Conservation (phyloP, 2,329 filamentous ascomycete genomes). For the Colletotrichum endophyticum region DNA sequence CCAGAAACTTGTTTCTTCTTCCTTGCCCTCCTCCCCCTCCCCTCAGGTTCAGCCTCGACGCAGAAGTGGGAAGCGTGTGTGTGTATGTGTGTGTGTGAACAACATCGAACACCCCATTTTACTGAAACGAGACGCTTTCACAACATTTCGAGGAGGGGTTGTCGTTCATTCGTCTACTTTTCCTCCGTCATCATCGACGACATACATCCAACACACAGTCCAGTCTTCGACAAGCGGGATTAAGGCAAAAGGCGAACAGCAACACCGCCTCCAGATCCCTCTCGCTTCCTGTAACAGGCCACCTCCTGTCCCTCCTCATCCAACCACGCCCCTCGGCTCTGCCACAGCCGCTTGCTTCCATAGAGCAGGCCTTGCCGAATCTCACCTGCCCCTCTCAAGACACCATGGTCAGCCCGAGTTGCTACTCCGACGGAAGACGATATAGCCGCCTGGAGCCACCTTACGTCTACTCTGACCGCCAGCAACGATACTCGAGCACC, state of each 20-base stretch:
- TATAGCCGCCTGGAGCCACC: slow-evolving; percentile 44
- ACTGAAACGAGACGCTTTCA: slow-evolving; percentile 14
- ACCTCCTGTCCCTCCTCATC: not conserved
- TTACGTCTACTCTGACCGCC: slow-evolving; percentile 39
- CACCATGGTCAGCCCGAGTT: slow-evolving; percentile 48
- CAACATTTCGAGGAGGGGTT: not conserved
- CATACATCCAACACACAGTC: not conserved
- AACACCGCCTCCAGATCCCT: not conserved
- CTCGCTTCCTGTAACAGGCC: slow-evolving; percentile 21
- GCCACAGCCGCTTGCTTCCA: not conserved
- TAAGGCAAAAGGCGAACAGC: not conserved
- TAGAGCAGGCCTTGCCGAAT: slow-evolving; percentile 17
- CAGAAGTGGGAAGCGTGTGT: not conserved
- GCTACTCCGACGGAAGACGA: slow-evolving; percentile 43
- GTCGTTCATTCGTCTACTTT: not conserved
- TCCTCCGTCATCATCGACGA: not conserved
- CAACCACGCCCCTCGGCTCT: not conserved
- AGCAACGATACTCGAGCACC: slow-evolving; percentile 38
- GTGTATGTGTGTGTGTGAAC: not conserved
- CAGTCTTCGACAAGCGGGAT: not conserved
- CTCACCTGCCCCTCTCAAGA: not conserved
- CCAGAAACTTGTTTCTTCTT: not conserved
- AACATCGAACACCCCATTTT: not conserved
- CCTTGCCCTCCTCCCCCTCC: not conserved
- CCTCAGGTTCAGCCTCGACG: not conserved